Evolutionary conservation across 345 rosid genomes (phyloP), one percentile per base, ranked within the genome.

Genomic region (Lepidium africanum): DNA sequence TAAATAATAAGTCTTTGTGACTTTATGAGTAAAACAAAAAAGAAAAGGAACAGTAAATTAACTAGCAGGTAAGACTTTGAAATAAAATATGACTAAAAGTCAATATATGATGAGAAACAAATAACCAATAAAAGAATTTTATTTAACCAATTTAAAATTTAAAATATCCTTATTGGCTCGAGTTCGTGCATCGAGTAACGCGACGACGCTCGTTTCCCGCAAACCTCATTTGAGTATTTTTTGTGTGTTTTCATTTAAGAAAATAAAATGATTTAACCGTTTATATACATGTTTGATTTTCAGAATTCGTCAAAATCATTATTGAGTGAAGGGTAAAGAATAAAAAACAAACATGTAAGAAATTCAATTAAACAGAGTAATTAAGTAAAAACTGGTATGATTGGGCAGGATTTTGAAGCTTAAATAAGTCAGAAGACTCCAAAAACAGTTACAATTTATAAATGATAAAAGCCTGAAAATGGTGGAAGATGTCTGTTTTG

Each of bases 151-250:
- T 51, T 51, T 14, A 3, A 23, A 47, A 23, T 0, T n/a, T 10
- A 17, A 52, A 25, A 9, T n/a, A 35, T 75, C 62, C 61, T 55
- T 15, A 75, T 61, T 62, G 78, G 74, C 78, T 69, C 59, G 42
- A 69, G 52, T 69, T 62, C 78, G 70, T 75, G 78, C 78, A 46
- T 69, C 60, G 70, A 62, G 6, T 75, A 6, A 33, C 53, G 78
- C 56, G 70, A 47, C 64, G 40, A 63, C 66, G 60, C 74, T 62
- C 74, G 46, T 75, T 74, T 75, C 78, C 78, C 78, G 74, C 78
- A 75, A 58, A 62, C 66, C 40, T 40, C 60, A 61, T 54, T 74
- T 68, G 43, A 63, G 41, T 45, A 51, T 43, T 36, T 23, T 45
- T 45, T 6, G 7, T 9, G 16, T 48, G 23, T 48, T 2, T 7